These are phyloP conservation scores for Xylaria palmicola DNA, from an alignment of 495 filamentous ascomycete species.

Conservation along the genomic window DNA sequence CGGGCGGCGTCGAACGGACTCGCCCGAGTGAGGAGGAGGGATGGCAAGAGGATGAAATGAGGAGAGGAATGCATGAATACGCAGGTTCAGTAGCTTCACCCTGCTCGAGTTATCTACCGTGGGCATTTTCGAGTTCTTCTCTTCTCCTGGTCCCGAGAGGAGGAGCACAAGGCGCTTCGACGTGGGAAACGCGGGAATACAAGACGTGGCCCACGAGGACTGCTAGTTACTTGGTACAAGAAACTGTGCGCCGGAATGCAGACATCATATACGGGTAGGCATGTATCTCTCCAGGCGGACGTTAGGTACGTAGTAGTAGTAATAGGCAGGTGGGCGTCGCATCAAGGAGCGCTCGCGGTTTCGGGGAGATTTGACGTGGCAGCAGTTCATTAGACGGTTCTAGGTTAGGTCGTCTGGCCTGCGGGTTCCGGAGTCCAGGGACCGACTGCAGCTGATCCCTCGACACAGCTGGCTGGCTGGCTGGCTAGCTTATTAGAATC, in stretches of 20 bases:
- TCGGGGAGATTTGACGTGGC: slow-evolving; percentile 39
- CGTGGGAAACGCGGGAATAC: no score
- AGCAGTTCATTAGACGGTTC: slow-evolving; percentile 30
- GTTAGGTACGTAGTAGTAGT: slow-evolving; percentile 6
- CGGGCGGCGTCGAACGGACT: no score
- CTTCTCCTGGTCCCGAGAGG: no score
- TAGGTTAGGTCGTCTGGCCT: neutral
- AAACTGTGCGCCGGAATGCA: no score
- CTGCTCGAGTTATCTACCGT: no score
- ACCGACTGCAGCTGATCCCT: no score
- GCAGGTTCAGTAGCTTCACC: no score
- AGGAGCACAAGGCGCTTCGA: no score
- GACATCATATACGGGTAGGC: neutral
- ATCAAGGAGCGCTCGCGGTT: slow-evolving; percentile 23
- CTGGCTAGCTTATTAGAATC: neutral
- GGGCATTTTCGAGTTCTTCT: no score
- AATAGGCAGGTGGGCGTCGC: slow-evolving; percentile 27
- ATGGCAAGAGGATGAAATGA: neutral
- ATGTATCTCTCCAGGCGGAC: neutral
- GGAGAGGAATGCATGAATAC: no score
- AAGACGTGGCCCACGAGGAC: no score
- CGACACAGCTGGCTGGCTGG: neutral
- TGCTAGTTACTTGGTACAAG: no score
- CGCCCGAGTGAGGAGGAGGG: neutral
- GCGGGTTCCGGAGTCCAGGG: neutral